Evolutionary conservation across 2,329 filamentous ascomycete species (phyloP).

Genomic region (Juglanconis sp.): DNA sequence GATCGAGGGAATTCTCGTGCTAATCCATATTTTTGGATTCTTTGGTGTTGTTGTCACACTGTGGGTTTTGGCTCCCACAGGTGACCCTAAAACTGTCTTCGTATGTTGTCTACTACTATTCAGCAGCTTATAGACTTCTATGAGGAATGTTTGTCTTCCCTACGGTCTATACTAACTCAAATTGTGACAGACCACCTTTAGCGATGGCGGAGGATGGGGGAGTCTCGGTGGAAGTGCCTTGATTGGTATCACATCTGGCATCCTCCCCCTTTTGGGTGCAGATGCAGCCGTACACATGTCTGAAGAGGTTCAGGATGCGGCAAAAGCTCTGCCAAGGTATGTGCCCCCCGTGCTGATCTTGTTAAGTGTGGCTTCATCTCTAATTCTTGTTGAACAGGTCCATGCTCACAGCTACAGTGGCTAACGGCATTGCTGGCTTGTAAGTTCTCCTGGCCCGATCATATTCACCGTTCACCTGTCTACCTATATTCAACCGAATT

Average conservation of each 20-base stretch:
- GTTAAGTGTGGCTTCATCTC: not conserved
- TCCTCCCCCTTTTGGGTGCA: constrained; percentile 31
- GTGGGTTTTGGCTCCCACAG: constrained; percentile 31
- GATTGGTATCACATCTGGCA: constrained; percentile 35
- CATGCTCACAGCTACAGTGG: not conserved
- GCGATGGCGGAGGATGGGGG: constrained; percentile 29
- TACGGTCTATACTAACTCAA: no score
- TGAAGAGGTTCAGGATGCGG: constrained; percentile 29
- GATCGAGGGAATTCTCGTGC: constrained; percentile 40
- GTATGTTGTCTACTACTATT: constrained; percentile 17
- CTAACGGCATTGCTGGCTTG: not conserved
- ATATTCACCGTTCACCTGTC: constrained; percentile 17
- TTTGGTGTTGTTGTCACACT: constrained; percentile 40
- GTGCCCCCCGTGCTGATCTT: no score
- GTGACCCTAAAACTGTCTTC: constrained; percentile 11
- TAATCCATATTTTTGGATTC: constrained; percentile 43
- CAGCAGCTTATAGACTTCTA: constrained; percentile 19
- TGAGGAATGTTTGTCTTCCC: no score
- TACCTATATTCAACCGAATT: no score
- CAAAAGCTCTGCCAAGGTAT: constrained; percentile 25
- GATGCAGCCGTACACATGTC: constrained; percentile 30
- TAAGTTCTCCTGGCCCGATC: constrained; percentile 21
- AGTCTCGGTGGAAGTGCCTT: constrained; percentile 33
- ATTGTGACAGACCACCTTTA: not conserved
- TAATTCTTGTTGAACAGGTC: not conserved